Evolutionary conservation across 352 stramenopile species (phyloP), one percentile per base, ranked within the genome.

Genomic region (Pythium sukuiense): DNA sequence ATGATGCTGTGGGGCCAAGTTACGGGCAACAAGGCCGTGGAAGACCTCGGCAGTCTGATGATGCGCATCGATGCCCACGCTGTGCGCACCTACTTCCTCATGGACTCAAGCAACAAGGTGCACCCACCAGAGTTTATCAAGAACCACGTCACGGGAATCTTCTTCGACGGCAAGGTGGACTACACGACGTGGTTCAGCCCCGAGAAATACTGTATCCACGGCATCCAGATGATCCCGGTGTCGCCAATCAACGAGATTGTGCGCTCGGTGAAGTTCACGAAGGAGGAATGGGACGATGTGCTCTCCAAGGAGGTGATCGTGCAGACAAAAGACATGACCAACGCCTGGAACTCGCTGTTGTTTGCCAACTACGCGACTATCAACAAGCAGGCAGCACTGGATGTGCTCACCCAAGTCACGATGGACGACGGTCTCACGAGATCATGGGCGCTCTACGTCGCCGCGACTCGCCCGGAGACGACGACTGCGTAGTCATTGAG

Each of bases 221-320:
- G 84, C 32, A 90, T 93, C 39, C 84, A 93, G 62, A 93, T 93
- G 84, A 81, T 92, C 16, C 83, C 79, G 0, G 76, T 91, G 46
- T 89, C 80, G 20, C 83, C 83, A 1, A 82, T 91, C 65, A 90
- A 83, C 48, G 78, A 88, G 59, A 67, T 89, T 32, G 77, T 85
- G 48, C 85, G 85, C 29, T 88, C 83, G 8, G 53, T 74, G 11
- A 74, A 48, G 39, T 93, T 93, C 48, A 72, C 91, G 8, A 69
- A 75, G 54, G 63, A 92, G 62, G 85, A 93, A n/a, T 93, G 85
- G 85, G 78, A 85, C 54, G 73, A 90, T 48, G 76, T 93, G 16
- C 50, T 93, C 2, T 80, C 81, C 1, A 90, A 92, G 61, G 73
- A 88, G 24, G n/a, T 63, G 3, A 83, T 90, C 37, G 73, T 93